Conservation (phyloP, 306 rosid species). For the Dicorynia guianensis region DNA sequence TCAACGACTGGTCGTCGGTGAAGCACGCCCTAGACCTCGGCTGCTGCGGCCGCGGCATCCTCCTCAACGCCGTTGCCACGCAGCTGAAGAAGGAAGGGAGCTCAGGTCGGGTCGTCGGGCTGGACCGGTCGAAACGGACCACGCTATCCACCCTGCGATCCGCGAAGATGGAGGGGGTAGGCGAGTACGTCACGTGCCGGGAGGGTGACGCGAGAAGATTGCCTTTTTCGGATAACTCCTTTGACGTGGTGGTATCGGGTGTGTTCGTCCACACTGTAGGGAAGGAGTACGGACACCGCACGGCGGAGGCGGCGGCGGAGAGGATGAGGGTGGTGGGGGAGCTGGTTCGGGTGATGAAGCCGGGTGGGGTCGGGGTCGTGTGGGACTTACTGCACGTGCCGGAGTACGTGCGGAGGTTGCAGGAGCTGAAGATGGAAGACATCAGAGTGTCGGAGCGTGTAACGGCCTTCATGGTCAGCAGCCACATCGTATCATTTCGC, state of each 20-base stretch:
- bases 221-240: conserved; percentile 88
- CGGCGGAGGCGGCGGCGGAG: conserved; percentile 96
- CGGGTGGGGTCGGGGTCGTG: conserved; percentile 87
- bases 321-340: conserved; percentile 94
- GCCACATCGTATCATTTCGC: conserved; percentile 89
- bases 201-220: conserved; percentile 88
- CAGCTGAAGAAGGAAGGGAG: conserved; percentile 91
- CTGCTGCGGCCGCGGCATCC: conserved; percentile 97
- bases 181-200: conserved; percentile 92
- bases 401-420: conserved; percentile 81
- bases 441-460: conserved; percentile 83
- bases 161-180: conserved; percentile 88
- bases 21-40: conserved; percentile 94
- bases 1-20: conserved; percentile 92
- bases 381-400: conserved; percentile 98
- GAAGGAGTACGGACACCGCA: conserved; percentile 75
- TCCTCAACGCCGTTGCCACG: conserved; percentile 91
- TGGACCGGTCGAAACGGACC: conserved; percentile 67
- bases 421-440: conserved; percentile 95
- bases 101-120: conserved; percentile 91
- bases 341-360: conserved; percentile 87
- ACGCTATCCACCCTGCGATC: conserved; percentile 70
- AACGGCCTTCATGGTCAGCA: conserved; percentile 92
- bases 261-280: conserved; percentile 94
- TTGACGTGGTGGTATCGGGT: conserved; percentile 95